Evolutionary conservation across 1,284 basidiomycete genomes (phyloP), one percentile per base, ranked within the genome.

Genomic region (Neonothopanus nambi): DNA sequence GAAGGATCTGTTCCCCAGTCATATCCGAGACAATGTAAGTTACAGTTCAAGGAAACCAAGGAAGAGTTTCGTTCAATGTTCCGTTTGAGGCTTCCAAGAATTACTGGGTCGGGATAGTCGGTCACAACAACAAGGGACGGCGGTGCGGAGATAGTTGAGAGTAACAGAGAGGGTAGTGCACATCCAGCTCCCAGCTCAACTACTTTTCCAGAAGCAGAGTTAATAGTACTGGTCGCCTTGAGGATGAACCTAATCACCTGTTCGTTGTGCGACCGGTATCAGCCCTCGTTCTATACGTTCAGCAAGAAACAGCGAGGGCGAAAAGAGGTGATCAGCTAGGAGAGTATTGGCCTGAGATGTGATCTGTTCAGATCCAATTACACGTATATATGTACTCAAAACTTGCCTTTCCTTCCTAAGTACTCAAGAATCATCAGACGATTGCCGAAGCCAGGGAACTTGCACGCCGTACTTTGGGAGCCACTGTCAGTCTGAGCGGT

Each of bases 301-400:
- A 1, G 84, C 81, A 18, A 89, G 73, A 51, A 84, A 77, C 5
- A 89, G 70, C 3, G 81, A 79, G 11, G 84, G 85, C 40, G 84
- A 88, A 63, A 87, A 89, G 1, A 88, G 71, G 57, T 85, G 85
- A 66, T 89, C 85, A 48, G 85, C 87, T 13, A 89, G 72, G 15
- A 88, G 73, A 11, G 83, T 87, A 58, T 82, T 85, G 17, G 85
- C 83, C 85, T 87, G 64, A 35, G 24, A 47, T 43, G 43, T 51
- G 54, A 40, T 61, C n/a, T n/a, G n/a, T n/a, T n/a, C 30, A 33
- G 30, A 9, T 33, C 30, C 50, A 55, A 48, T n/a, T 50, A 23
- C 30, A 15, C 56, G 46, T 44, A 46, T 43, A 42, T 45, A 54
- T 5, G 38, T 56, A 50, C 55, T 51, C 51, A 52, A 57, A 48